These are phyloP conservation scores for Astraeus odoratus DNA, from an alignment of 768 basidiomycete species.

Conservation along the genomic window DNA sequence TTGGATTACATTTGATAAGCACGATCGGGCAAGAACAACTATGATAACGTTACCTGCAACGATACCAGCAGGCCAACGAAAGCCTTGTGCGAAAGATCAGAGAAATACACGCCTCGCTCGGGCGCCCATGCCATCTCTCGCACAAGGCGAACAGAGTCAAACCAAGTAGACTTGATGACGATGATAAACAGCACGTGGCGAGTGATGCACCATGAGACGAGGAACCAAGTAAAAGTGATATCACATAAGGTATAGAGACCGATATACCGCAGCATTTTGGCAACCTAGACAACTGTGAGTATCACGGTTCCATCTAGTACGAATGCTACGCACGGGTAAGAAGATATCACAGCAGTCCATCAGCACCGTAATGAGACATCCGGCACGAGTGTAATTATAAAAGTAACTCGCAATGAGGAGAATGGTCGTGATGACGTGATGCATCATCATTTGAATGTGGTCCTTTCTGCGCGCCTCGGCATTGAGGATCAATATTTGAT, in stretches of 20 bases:
- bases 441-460: slow-evolving; percentile 92
- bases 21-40: neutral
- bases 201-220: slow-evolving; percentile 86
- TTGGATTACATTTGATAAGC: slow-evolving; percentile 22
- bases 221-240: slow-evolving; percentile 68
- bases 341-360: slow-evolving; percentile 96
- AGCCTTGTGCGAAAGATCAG: slow-evolving; percentile 31
- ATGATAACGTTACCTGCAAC: slow-evolving; percentile 47
- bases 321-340: slow-evolving; percentile 60
- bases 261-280: slow-evolving; percentile 94
- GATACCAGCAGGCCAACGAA: slow-evolving; percentile 53
- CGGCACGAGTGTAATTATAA: slow-evolving; percentile 81
- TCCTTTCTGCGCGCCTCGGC: slow-evolving; percentile 90
- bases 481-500: slow-evolving; percentile 88
- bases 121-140: slow-evolving; percentile 51
- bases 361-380: slow-evolving; percentile 81
- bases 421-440: slow-evolving; percentile 84
- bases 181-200: slow-evolving; percentile 77
- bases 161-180: slow-evolving; percentile 55
- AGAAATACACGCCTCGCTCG: slow-evolving; percentile 49
- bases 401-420: slow-evolving; percentile 76
- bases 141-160: slow-evolving; percentile 44
- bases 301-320: neutral
- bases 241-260: slow-evolving; percentile 61
- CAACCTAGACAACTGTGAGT: slow-evolving; percentile 46